Evolutionary conservation across 306 rosid species (phyloP).

Genomic region (Ormosia emarginata): DNA sequence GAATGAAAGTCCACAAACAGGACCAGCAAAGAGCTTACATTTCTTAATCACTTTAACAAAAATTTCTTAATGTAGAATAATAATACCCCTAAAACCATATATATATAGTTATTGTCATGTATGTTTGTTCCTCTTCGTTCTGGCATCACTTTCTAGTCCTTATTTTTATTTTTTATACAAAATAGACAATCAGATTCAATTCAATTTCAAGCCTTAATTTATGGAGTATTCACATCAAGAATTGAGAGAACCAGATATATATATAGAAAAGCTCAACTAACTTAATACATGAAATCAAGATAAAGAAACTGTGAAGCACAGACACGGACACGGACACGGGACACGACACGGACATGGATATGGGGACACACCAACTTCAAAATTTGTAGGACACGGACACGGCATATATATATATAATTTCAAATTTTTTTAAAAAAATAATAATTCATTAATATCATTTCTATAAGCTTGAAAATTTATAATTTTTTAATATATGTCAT

Average conservation of each 20-base stretch:
- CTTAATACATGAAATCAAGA: background rate
- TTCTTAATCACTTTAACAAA: background rate
- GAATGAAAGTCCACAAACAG: background rate
- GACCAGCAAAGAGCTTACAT: background rate
- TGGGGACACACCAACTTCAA: too few relatives aligned
- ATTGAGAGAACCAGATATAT: background rate
- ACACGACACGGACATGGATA: too few relatives aligned
- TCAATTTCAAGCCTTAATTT: background rate
- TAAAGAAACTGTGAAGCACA: too few relatives aligned
- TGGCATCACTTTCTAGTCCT: background rate
- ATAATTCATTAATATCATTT: too few relatives aligned
- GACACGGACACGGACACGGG: too few relatives aligned
- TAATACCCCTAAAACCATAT: background rate
- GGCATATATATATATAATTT: too few relatives aligned
- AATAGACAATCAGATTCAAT: background rate
- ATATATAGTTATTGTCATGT: background rate
- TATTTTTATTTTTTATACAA: too few relatives aligned
- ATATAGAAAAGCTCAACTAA: background rate
- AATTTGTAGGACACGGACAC: too few relatives aligned
- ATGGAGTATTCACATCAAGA: background rate
- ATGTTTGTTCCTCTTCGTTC: background rate
- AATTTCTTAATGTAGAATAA: background rate
- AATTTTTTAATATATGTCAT: too few relatives aligned
- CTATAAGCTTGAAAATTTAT: too few relatives aligned
- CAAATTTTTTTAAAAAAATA: too few relatives aligned